Evolutionary conservation across 495 filamentous ascomycete genomes (phyloP).

Genomic region (Umbilicaria muhlenbergii): DNA sequence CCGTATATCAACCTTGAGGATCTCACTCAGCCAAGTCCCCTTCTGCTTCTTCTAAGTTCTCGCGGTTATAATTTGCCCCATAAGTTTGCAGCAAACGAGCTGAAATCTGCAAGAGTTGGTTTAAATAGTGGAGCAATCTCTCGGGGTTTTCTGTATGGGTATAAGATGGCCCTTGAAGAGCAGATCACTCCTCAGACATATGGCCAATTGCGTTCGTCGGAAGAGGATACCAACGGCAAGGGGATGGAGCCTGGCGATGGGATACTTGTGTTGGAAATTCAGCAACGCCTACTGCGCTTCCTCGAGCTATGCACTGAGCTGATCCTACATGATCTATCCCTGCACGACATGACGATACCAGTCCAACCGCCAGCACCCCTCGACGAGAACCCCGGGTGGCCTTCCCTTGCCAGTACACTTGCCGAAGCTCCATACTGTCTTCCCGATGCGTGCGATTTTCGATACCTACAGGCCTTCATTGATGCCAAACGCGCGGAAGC

Average conservation of each 20-base stretch:
- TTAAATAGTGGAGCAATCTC: slow-evolving; percentile 13
- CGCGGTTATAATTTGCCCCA: slow-evolving; percentile 28
- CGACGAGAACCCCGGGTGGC: slow-evolving; percentile 3
- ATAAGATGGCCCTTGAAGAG: slow-evolving; percentile 28
- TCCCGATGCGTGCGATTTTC: slow-evolving; percentile 25
- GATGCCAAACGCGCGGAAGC: slow-evolving; percentile 19
- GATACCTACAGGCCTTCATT: slow-evolving; percentile 23
- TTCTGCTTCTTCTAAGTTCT: slow-evolving; percentile 33
- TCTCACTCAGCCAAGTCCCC: slow-evolving; percentile 22
- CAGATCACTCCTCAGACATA: slow-evolving; percentile 21
- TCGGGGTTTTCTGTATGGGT: slow-evolving; percentile 20
- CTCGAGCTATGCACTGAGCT: slow-evolving; percentile 21
- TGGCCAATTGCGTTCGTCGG: slow-evolving; percentile 26
- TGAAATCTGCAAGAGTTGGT: slow-evolving; percentile 17
- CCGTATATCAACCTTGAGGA: slow-evolving; percentile 46
- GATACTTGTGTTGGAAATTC: slow-evolving; percentile 28
- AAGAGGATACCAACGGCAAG: slow-evolving; percentile 19
- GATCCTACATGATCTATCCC: slow-evolving; percentile 28
- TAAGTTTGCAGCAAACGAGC: slow-evolving; percentile 24
- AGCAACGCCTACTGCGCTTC: slow-evolving; percentile 26
- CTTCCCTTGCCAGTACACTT: slow-evolving; percentile 19
- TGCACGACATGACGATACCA: slow-evolving; percentile 6
- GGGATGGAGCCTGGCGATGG: slow-evolving; percentile 26
- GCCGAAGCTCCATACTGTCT: slow-evolving; percentile 31
- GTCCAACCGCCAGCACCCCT: slow-evolving; percentile 15